phyloP scores from a whole-genome alignment of 345 rosid genomes.

The Boechera retrofracta region DNA sequence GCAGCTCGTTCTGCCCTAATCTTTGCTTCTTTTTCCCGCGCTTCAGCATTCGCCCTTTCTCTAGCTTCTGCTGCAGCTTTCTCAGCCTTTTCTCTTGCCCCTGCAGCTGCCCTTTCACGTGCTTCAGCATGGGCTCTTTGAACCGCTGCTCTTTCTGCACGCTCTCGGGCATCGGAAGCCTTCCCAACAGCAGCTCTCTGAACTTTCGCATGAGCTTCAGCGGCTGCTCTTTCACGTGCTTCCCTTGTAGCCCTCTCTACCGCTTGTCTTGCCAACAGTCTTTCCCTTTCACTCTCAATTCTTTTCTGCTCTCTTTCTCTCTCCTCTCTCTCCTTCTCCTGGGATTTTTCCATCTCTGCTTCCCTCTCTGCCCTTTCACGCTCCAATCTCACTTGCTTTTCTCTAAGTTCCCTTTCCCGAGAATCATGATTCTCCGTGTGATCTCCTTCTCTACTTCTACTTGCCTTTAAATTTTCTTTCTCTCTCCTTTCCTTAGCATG shows the following conservation, averaged over 20 bases:
- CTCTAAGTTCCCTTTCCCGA: slow-evolving; percentile 63
- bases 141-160: slow-evolving; percentile 92
- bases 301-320: slow-evolving; percentile 55
- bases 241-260: slow-evolving; percentile 98
- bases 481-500: slow-evolving; percentile 85
- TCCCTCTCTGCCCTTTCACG: slow-evolving; percentile 66
- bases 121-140: slow-evolving; percentile 97
- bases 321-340: slow-evolving; percentile 61
- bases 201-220: slow-evolving; percentile 78
- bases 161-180: slow-evolving; percentile 84
- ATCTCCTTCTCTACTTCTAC: slow-evolving; percentile 67
- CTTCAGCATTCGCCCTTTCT: slow-evolving; percentile 67
- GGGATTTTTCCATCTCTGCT: slow-evolving; percentile 57
- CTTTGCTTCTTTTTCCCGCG: slow-evolving; percentile 66
- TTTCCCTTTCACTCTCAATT: slow-evolving; percentile 77
- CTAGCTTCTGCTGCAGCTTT: slow-evolving; percentile 91
- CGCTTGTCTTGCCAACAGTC: slow-evolving; percentile 77
- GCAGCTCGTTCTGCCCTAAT: slow-evolving; percentile 83
- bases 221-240: slow-evolving; percentile 94
- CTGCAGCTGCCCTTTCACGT: slow-evolving; percentile 92
- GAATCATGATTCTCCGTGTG: slow-evolving; percentile 64
- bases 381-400: slow-evolving; percentile 61
- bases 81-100: slow-evolving; percentile 86
- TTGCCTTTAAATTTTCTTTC: slow-evolving; percentile 71
- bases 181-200: slow-evolving; percentile 91